Evolutionary conservation across 2,329 filamentous ascomycete genomes (phyloP), one percentile per base, ranked within the genome.

Genomic region (Hirsutella thompsonii): DNA sequence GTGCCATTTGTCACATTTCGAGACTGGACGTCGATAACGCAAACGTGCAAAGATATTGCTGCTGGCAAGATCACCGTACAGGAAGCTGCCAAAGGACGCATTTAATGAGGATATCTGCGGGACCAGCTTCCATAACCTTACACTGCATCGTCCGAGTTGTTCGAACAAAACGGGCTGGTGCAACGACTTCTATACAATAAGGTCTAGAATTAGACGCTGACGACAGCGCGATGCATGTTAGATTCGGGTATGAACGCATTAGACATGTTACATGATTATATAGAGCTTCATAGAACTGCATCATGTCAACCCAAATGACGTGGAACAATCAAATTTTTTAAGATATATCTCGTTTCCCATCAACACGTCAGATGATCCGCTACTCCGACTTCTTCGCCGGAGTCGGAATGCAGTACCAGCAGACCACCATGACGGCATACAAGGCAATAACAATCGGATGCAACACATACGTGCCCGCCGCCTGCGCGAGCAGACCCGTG

Each of bases 1-100:
- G 80, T 94, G 18, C 88, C 89, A 0, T 95, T 93, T 60, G 90
- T 85, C 13, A 79, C 84, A 3, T 95, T 95, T 58, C 71, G 84
- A 52, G 79, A 89, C 65, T 95, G 90, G 77, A 75, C 74, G 6
- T 76, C 79, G 47, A 94, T 94, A 54, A 69, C 85, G 37, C 68
- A 74, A 46, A 83, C 81, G 23, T 81, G 86, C 46, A 79, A 86
- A 66, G 78, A 82, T 44, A 86, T 95, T 53, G 72, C 70, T n/a
- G 76, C 76, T 26, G 86, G 85, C 20, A 80, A 81, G 58, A 74
- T 72, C 14, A 80, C 71, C 19, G 76, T 87, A 8, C 68, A 84
- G 52, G 76, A 84, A 36, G 81, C 85, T 20, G 84, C 85, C 28
- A 63, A 60, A 39, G 68, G 69, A 36, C 59, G 61, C 19, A 53